phyloP scores from a whole-genome alignment of 768 basidiomycete species.

The Lentinus brumalis region DNA sequence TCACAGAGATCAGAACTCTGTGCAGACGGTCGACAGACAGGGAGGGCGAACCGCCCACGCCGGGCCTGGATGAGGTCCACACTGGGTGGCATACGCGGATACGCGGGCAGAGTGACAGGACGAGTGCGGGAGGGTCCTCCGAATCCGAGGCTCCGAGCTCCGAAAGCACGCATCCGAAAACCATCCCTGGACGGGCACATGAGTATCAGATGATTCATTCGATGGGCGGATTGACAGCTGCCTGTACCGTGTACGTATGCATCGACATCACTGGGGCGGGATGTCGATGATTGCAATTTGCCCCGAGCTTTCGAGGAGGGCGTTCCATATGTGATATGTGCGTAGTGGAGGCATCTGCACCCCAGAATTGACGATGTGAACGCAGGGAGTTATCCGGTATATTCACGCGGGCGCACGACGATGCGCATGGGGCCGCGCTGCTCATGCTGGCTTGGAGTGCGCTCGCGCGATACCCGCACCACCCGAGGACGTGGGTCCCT shows the following conservation, averaged over 20 bases:
- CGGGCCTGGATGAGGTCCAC: background rate
- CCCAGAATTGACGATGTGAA: constrained; percentile 21
- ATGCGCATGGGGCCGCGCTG: constrained; percentile 1
- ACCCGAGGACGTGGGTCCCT: background rate
- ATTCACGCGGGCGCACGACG: background rate
- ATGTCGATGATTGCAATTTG: constrained; percentile 1
- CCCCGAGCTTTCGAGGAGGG: background rate
- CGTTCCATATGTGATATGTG: constrained; percentile 5
- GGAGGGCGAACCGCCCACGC: background rate
- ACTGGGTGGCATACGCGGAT: background rate
- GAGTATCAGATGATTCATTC: constrained; percentile 17
- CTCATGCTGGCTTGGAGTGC: background rate
- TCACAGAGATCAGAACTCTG: constrained; percentile 12
- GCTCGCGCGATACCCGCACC: constrained; percentile 14
- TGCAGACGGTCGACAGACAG: background rate
- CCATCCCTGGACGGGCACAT: constrained; percentile 6
- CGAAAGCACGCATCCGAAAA: background rate
- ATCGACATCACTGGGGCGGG: background rate
- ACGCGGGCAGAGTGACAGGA: background rate
- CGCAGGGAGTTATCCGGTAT: constrained; percentile 6
- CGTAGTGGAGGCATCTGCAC: background rate
- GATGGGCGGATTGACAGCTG: background rate
- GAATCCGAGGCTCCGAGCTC: background rate
- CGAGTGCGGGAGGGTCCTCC: background rate
- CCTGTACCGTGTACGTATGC: background rate